These are phyloP conservation scores for Camellia lanceoleosa DNA, from an alignment of 148 eudicot genomes.

Conservation along the genomic window DNA sequence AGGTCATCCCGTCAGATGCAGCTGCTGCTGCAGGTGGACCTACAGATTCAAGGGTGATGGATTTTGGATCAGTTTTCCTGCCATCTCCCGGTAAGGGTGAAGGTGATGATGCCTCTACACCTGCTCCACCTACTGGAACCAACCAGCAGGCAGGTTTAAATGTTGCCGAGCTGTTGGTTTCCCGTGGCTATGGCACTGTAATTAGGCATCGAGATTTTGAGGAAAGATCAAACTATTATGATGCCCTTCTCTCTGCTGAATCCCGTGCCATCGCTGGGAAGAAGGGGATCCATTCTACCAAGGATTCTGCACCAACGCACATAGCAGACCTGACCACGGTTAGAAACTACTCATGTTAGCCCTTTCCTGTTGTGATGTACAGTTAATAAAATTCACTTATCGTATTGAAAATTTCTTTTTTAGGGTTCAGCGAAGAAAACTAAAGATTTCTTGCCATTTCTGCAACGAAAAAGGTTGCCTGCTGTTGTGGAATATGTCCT, in stretches of 20 bases:
- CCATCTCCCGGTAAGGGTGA: constrained; percentile 57
- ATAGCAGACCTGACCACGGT: constrained; percentile 78
- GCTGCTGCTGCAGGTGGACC: constrained; percentile 36
- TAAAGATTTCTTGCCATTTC: constrained; percentile 81
- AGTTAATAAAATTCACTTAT: neutral
- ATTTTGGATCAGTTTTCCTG: constrained; percentile 88
- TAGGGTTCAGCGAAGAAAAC: constrained; percentile 82
- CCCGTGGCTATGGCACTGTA: constrained; percentile 78
- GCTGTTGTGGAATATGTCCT: constrained; percentile 92
- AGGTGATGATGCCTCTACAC: constrained; percentile 40
- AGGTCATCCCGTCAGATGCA: constrained; percentile 53
- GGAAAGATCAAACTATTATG: constrained; percentile 81
- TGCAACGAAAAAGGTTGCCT: constrained; percentile 72
- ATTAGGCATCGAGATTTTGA: constrained; percentile 83
- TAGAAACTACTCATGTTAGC: constrained; percentile 21
- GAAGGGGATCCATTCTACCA: constrained; percentile 76
- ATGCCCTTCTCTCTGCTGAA: constrained; percentile 85
- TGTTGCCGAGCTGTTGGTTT: constrained; percentile 80
- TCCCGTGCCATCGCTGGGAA: constrained; percentile 65
- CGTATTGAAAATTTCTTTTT: constrained; percentile 10
- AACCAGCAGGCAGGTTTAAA: constrained; percentile 61
- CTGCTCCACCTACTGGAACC: constrained; percentile 43
- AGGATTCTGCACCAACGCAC: constrained; percentile 63
- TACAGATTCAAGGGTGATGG: constrained; percentile 65
- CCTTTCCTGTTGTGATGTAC: constrained; percentile 7